Evolutionary conservation across 1,139 yeast species (phyloP), one percentile per base, ranked within the genome.

Genomic region (Yamadazyma diddensiae): DNA sequence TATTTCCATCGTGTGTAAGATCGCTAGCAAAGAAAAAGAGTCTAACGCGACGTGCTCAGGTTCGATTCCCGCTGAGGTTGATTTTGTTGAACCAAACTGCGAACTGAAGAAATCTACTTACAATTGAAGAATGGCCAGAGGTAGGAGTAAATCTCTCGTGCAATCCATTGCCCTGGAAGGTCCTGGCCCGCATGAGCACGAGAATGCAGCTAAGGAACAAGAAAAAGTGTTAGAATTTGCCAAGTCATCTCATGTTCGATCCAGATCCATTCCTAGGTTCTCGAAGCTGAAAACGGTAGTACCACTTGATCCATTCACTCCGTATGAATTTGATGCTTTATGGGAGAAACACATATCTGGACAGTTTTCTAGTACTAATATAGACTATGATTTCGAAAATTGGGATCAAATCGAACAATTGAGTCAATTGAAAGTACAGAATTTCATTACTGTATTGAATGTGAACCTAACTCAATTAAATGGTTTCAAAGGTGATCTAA

Each of bases 141-240:
- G 47, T 15, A 55, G 82, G 50, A 66, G 78, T 33, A 66, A 69
- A 37, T 76, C 83, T 4, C 67, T 75, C 38, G 81, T 77, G 2
- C 63, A 64, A 36, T 50, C 52, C 33, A 63, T 68, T 24, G 73
- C 74, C 4, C 53, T 57, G 36, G 70, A 65, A 25, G 57, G 59
- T 12, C 70, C 69, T 5, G 38, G 52, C 5, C 52, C 50, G 33
- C 43, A 45, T 8, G 57, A 50, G n/a, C 6, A 15, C 17, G 37
- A 10, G 24, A 39, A 3, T 19, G n/a, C n/a, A n/a, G n/a, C n/a
- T n/a, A n/a, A 37, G 11, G 37, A 29, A 13, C 13, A 7, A 10
- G 22, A 7, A 21, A 21, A 21, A 10, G n/a, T n/a, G n/a, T 12
- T 10, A 10, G 22, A 21, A 21, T 21, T 21, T 12, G 12, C 26